Base-by-base conservation (phyloP, 495 filamentous ascomycete species). In the Neurospora tetrasperma region DNA sequence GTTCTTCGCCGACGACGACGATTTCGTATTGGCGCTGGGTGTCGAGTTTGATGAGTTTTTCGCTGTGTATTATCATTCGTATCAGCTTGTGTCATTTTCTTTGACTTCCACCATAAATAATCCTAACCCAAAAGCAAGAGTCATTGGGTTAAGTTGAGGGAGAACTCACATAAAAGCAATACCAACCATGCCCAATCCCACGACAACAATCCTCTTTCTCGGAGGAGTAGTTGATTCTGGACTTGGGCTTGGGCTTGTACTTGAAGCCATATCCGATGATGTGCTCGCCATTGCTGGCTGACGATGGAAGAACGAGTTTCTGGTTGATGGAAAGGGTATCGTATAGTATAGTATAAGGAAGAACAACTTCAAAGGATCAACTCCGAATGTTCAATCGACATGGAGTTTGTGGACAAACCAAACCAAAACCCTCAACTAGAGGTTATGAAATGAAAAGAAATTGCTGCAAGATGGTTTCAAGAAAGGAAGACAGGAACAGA, bases 111-210 rank as follows among this genome's bases (percentile, higher is more conserved):
- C 18, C 39, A 42, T 23, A 23, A 23, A 23, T 23, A 23, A 23
- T 23, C 23, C 23, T 23, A 23, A 23, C 23, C 23, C 23, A 23
- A 23, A 23, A 1, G 23, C 23, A 23, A 12, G 9, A 43, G 23
- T 3, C 23, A 23, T 23, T 7, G 16, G 9, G 39, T 41, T 23
- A 27, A 71, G 44, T 39, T 23, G 35, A 72, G 44, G 3, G 39
- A 35, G 20, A 6, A 80, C 90, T 83, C 82, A 96, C 93, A 97
- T 97, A 80, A 97, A 94, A 66, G 93, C 90, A 71, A 98, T 92
- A 31, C 94, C 95, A 48, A 98, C 94, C 95, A 98, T 98, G 11
- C 95, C 95, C 82, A 98, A 82, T 10, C 95, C 95, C 38, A 97
- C 93, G 42, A 98, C 88, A 1, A 98, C 93, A 42, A 97, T 84